Evolutionary conservation across 2,329 filamentous ascomycete species (phyloP), one percentile per base, ranked within the genome.

Genomic region (Ploettnerulaceae sp.): DNA sequence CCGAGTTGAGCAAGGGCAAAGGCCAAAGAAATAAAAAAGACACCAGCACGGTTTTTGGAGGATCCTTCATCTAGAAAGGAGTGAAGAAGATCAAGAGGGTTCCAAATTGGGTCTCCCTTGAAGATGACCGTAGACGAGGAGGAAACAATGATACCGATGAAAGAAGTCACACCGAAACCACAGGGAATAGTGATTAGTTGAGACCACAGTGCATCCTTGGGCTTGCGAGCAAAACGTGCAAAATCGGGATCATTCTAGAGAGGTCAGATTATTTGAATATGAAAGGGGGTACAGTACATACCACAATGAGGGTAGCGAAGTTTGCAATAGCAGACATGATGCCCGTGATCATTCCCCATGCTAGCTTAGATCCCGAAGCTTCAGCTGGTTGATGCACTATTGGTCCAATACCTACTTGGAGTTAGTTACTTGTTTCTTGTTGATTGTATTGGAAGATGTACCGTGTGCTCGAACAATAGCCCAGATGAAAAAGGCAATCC

Each of bases 271-370:
- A 5, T 21, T 78, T 54, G 76, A 71, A 28, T 29, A n/a, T 25
- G 9, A 2, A 24, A 12, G 22, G n/a, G 4, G 17, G 9, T 6
- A 24, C 12, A 45, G 49, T 52, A 56, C 62, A 82, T 53, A 58
- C 54, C 50, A 84, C 76, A 56, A 95, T 93, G 25, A 95, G 74
- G 0, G 89, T 89, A 1, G 89, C 86, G 61, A 95, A 95, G 69
- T 95, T 95, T 58, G 87, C 86, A 54, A 96, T 89, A 3, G 86
- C 83, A 18, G 77, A 83, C 89, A 95, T 95, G 67, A 95, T 82
- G 28, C 88, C 88, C 51, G 82, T 84, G 49, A 96, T 77, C 48
- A 95, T 81, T 18, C 81, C 78, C 90, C 90, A 96, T 1, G 73
- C 88, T 3, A 95, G 73, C 0, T 74, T 74, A 50, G 77, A 83